Conservation (phyloP, 2,329 filamentous ascomycete species). For the Mycosphaerella sp. region DNA sequence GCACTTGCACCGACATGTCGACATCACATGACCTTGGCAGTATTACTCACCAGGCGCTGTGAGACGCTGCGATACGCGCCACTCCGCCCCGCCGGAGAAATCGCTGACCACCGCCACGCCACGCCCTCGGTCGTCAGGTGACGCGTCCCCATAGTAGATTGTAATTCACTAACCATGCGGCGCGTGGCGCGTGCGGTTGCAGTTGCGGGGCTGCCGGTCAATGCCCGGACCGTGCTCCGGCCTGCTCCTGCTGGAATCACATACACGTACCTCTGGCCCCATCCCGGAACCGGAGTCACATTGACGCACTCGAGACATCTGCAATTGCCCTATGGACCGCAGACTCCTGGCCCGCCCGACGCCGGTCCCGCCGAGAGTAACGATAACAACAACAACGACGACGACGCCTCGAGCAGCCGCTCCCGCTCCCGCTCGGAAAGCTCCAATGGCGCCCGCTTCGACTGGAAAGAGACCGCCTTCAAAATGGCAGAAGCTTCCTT, state of each 20-base stretch:
- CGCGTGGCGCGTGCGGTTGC: constrained; percentile 11
- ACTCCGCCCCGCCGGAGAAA: not conserved
- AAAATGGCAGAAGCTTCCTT: constrained; percentile 49
- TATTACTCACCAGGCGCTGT: too few species aligned
- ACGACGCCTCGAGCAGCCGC: not conserved
- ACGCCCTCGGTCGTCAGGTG: not conserved
- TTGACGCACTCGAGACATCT: constrained; percentile 8
- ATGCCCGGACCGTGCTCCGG: constrained; percentile 8
- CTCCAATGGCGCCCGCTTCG: constrained; percentile 16
- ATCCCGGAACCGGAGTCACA: not conserved
- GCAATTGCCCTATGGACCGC: constrained; percentile 14
- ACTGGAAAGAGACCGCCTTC: constrained; percentile 37
- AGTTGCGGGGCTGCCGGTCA: constrained; percentile 9
- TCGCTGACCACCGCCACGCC: not conserved
- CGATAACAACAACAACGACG: constrained; percentile 13
- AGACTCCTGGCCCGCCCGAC: constrained; percentile 20
- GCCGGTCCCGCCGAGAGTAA: constrained; percentile 15
- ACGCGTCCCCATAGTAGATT: not conserved
- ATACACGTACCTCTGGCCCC: too few species aligned
- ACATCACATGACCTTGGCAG: not conserved
- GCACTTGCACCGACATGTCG: not conserved
- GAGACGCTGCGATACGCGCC: too few species aligned
- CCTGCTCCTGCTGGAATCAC: not conserved
- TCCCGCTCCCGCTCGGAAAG: not conserved
- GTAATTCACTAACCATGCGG: not conserved